phyloP scores from a whole-genome alignment of 1,139 yeast genomes.

The Hyphopichia pseudoburtonii region DNA sequence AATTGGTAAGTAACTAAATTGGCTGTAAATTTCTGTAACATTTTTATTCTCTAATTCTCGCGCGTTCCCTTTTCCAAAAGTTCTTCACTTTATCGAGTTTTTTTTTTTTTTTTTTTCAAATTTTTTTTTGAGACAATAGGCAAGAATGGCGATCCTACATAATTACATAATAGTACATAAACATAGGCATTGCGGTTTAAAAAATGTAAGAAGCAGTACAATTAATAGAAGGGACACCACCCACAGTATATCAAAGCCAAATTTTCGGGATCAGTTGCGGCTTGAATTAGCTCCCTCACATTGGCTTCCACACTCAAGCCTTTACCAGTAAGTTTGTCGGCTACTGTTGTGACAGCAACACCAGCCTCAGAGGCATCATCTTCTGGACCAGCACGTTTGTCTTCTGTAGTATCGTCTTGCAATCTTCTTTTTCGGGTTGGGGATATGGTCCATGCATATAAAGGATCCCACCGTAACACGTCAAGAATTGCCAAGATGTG shows the following conservation, averaged over 20 bases:
- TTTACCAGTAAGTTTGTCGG: constrained; percentile 63
- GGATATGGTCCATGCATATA: constrained; percentile 85
- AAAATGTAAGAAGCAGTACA: no score
- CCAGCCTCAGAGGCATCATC: constrained; percentile 76
- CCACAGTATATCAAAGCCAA: constrained; percentile 80
- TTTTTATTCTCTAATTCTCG: background rate
- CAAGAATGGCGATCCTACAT: no score
- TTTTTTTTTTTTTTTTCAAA: no score
- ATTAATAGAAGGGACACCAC: constrained; percentile 65
- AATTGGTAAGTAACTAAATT: no score
- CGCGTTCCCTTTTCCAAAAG: background rate
- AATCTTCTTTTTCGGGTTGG: constrained; percentile 61
- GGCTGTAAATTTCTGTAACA: constrained; percentile 1
- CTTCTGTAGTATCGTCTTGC: constrained; percentile 34
- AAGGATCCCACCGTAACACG: constrained; percentile 88
- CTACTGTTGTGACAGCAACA: constrained; percentile 72
- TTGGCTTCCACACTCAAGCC: constrained; percentile 81
- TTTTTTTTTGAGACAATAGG: no score
- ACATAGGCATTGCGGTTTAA: no score
- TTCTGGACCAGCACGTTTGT: constrained; percentile 25
- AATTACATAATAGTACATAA: no score
- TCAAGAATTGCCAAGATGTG: constrained; percentile 81
- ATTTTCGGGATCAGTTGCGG: constrained; percentile 68
- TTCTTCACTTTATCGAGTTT: no score
- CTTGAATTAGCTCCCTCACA: constrained; percentile 75